Base-by-base conservation (phyloP, 2,329 filamentous ascomycete species). In the Diatrype stigma region DNA sequence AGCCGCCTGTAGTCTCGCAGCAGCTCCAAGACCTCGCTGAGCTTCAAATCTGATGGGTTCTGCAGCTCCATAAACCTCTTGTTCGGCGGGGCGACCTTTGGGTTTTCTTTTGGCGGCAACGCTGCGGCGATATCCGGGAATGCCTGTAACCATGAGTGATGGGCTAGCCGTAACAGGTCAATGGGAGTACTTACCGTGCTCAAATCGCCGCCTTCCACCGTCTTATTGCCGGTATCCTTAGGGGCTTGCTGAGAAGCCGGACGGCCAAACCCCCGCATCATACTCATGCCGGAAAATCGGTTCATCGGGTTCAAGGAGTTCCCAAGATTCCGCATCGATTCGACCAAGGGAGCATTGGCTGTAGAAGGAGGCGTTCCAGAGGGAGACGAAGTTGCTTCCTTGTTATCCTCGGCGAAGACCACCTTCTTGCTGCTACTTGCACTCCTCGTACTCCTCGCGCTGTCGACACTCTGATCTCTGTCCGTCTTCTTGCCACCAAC, bases 291-390 rank as follows among this genome's bases (percentile, higher is more conserved):
- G 1, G 87, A 84, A 47, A 96, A 81, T 47, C 90, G 82, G 42
- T 85, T 89, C 66, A 96, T 85, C 3, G 90, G 90, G 61, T 96
- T 96, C 32, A 96, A 74, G 1, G 86, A 86, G 66, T 81, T 94
- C 35, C 90, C 86, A 53, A 96, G 78, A 65, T 81, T 93, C 49
- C 89, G 84, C 74, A 96, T 86, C 12, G 89, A 90, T 56, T 95
- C 90, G 2, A 95, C 81, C 12, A 85, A 70, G 28, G 87, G 85
- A 3, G 86, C 85, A 54, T 79, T 81, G 49, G 63, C 56, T 23
- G 63, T 61, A 45, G 65, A 54, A 17, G 65, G 47, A 3, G 61
- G 58, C 10, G 72, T 60, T 7, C 67, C 61, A 37, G 63, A 42
- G 4, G 61, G 48, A 5, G 68, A 57, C 40, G 64, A 58, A 44